These are phyloP conservation scores for Chalaropsis ovoidea DNA, from an alignment of 2,329 filamentous ascomycete genomes.

Conservation along the genomic window DNA sequence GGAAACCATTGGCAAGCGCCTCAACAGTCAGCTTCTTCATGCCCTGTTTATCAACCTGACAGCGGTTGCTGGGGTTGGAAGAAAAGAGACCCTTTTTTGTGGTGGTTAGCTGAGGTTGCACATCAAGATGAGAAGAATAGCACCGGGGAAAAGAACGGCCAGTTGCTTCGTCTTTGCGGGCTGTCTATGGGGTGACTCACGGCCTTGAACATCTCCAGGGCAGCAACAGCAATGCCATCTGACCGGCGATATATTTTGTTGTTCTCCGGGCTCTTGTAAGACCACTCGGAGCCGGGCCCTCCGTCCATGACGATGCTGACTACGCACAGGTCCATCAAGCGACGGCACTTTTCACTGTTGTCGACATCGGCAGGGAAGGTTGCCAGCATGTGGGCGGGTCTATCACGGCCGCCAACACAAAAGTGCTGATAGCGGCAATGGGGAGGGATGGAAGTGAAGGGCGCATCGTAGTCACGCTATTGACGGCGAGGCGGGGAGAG, in stretches of 20 bases:
- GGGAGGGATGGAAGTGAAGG: conserved; percentile 59
- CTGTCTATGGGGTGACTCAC: conserved; percentile 31
- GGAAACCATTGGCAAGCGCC: conserved; percentile 67
- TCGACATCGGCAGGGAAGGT: conserved; percentile 61
- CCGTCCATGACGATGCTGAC: conserved; percentile 75
- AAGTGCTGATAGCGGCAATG: conserved; percentile 82
- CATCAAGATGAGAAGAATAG: background rate
- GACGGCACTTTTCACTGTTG: conserved; percentile 60
- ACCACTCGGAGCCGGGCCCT: conserved; percentile 82
- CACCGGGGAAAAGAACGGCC: too few species aligned
- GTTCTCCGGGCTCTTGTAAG: conserved; percentile 84
- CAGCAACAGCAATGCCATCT: conserved; percentile 71
- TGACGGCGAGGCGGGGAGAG: background rate
- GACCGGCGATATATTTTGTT: conserved; percentile 73
- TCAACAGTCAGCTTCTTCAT: conserved; percentile 64
- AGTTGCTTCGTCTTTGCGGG: too few species aligned
- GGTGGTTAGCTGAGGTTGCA: background rate
- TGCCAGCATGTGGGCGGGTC: conserved; percentile 59
- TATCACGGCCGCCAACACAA: conserved; percentile 64
- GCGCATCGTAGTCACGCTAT: conserved; percentile 47
- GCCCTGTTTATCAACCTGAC: conserved; percentile 78
- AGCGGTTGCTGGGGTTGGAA: conserved; percentile 67
- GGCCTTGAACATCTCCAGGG: conserved; percentile 83
- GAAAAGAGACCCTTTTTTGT: conserved; percentile 65
- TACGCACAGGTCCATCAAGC: conserved; percentile 67